phyloP scores from a whole-genome alignment of 2,329 filamentous ascomycete genomes.

The Claviceps monticola region DNA sequence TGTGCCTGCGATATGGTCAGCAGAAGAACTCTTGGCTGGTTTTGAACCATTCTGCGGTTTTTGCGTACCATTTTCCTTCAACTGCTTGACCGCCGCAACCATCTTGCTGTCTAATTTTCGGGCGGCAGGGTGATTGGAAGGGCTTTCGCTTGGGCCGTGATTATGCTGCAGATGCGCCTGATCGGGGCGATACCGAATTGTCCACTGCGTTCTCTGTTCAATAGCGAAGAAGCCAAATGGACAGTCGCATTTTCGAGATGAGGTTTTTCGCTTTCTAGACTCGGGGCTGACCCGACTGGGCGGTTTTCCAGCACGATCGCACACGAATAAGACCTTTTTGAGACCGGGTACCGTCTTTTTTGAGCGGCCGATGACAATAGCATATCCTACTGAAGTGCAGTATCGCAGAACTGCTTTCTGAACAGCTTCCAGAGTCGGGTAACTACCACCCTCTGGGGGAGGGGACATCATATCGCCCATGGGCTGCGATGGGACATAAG shows the following conservation, averaged over 20 bases:
- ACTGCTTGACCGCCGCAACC: conserved; percentile 50
- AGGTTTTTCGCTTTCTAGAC: conserved; percentile 50
- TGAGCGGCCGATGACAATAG: conserved; percentile 52
- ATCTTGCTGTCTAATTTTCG: conserved; percentile 54
- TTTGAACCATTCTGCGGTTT: conserved; percentile 3
- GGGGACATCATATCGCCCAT: conserved; percentile 48
- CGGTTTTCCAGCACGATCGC: conserved; percentile 50
- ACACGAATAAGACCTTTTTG: conserved; percentile 55
- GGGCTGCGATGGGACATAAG: conserved; percentile 38
- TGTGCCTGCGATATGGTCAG: conserved; percentile 31
- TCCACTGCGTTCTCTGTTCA: conserved; percentile 54
- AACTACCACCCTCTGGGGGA: conserved; percentile 50
- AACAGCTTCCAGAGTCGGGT: conserved; percentile 48
- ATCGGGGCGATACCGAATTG: conserved; percentile 49
- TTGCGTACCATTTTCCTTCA: conserved; percentile 50
- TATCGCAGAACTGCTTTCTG: conserved; percentile 51
- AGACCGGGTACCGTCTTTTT: conserved; percentile 54
- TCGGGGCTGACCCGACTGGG: conserved; percentile 49
- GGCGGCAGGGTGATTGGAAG: conserved; percentile 50
- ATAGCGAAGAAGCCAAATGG: conserved; percentile 59
- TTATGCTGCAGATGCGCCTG: conserved; percentile 45
- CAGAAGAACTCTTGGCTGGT: conserved; percentile 4
- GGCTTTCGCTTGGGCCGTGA: conserved; percentile 52
- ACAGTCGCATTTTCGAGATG: conserved; percentile 55
- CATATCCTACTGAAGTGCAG: conserved; percentile 53